Evolutionary conservation across 1,139 yeast species (phyloP).

Genomic region (Geotrichum fermentans): DNA sequence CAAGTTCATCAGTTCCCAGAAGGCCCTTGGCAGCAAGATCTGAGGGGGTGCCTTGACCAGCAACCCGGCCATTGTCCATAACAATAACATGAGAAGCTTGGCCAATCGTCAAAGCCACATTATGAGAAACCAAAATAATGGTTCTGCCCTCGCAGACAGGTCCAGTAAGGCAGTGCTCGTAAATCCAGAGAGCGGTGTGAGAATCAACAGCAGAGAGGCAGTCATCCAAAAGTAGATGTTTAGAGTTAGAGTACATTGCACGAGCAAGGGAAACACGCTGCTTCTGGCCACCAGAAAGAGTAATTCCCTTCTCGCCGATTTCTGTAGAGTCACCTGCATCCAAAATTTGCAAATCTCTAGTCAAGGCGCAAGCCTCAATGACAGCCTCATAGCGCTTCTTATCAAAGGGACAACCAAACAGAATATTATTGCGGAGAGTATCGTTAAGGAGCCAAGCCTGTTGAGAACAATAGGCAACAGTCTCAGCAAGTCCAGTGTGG

Average conservation of each 20-base stretch:
- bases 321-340: constrained; percentile 68
- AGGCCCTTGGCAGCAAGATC: constrained; percentile 64
- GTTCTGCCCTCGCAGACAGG: constrained; percentile 81
- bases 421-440: constrained; percentile 74
- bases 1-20: constrained; percentile 73
- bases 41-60: constrained; percentile 80
- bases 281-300: constrained; percentile 95
- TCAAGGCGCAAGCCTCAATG: constrained; percentile 61
- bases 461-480: constrained; percentile 93
- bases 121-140: constrained; percentile 86
- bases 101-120: constrained; percentile 79
- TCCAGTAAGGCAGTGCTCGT: constrained; percentile 85
- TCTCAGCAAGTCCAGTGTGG: constrained; percentile 77
- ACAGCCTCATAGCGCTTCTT: constrained; percentile 73
- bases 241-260: constrained; percentile 82
- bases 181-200: constrained; percentile 92
- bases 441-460: constrained; percentile 94
- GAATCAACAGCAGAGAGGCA: constrained; percentile 96
- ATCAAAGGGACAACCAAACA: constrained; percentile 70
- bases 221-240: constrained; percentile 80
- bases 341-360: constrained; percentile 73
- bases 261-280: constrained; percentile 94
- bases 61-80: constrained; percentile 79
- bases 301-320: constrained; percentile 93
- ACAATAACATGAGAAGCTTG: constrained; percentile 75